Percentiles rank a stretch among this genome's conserved stretches.
Conservation (phyloP, 371 early-diverging fungal genomes). For the Mucor mucedo region DNA sequence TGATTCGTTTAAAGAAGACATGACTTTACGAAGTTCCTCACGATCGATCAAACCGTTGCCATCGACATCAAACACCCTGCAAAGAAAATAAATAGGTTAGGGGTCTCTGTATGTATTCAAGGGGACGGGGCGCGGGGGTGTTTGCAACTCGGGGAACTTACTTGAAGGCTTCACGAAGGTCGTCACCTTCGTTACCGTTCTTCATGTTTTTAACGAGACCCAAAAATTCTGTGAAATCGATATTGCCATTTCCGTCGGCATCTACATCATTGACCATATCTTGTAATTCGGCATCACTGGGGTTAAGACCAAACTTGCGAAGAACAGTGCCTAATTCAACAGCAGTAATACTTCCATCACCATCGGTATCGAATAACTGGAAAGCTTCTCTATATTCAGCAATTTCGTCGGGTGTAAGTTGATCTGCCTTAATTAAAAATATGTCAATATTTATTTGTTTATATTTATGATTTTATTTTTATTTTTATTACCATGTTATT, state of each 20-base stretch:
- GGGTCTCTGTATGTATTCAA: too few relatives aligned
- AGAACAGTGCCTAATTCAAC: conserved; percentile 49
- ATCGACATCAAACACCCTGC: conserved; percentile 72
- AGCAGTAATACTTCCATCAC: conserved; percentile 51
- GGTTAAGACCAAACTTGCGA: conserved; percentile 65
- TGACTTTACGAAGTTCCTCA: conserved; percentile 60
- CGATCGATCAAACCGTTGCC: conserved; percentile 76
- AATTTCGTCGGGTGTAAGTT: conserved; percentile 55
- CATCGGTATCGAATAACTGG: conserved; percentile 53
- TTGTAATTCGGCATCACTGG: conserved; percentile 77
- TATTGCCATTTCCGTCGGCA: conserved; percentile 90
- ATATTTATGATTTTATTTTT: background rate
- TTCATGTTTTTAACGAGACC: conserved; percentile 81
- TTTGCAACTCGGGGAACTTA: conserved; percentile 19
- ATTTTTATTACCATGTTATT: background rate
- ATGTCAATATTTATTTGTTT: background rate
- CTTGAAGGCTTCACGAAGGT: conserved; percentile 52
- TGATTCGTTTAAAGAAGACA: conserved; percentile 64
- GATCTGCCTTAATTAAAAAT: conserved; percentile 38
- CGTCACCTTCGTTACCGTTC: conserved; percentile 45
- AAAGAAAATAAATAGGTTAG: background rate
- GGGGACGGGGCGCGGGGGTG: too few relatives aligned
- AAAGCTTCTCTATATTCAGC: conserved; percentile 54
- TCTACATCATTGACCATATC: conserved; percentile 93
- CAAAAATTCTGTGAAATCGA: conserved; percentile 93